Base-by-base conservation (phyloP, 1,284 basidiomycete genomes). In the Puccinia hordei region DNA sequence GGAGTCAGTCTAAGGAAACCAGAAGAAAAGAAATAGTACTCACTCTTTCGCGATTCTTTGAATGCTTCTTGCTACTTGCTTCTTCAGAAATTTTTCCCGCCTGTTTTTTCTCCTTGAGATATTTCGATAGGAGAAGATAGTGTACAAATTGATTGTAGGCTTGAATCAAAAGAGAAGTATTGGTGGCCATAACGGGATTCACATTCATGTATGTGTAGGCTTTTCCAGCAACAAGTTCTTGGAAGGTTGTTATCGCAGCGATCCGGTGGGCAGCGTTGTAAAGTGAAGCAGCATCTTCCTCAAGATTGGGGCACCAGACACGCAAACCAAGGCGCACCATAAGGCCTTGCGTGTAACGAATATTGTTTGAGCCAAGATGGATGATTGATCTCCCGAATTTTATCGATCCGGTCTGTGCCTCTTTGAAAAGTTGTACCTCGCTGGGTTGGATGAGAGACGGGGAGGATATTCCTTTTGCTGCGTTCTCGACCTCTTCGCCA, bases 71-170 rank as follows among this genome's bases (percentile, higher is more conserved):
- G n/a, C 44, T 27, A 57, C 10, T 30, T 35, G 55, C 35, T 24
- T 59, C n/a, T 61, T 61, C 59, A 5, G 51, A 2, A 24, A 59
- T 74, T 24, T 61, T 74, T 6, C 51, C 73, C 22, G 2, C 33
- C 41, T 61, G n/a, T 53, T 59, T 74, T 30, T 35, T 41, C 61
- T 74, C 30, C 22, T 57, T 74, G 10, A 59, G 57, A 35, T 53
- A 61, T n/a, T 46, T 74, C n/a, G 15, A 30, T 6, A 17, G 53
- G 30, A 61, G 57, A n/a, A 61, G 9, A 46, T 59, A 74, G 27
- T 74, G 73, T 10, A 74, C 51, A 74, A 59, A 74, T 17, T 74
- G 73, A 61, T 61, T 59, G 27, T 74, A 74, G 13, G 73, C 73
- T 41, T 57, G 55, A 30, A 74, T 74, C 15, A 57, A n/a, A 17